Conservation (phyloP, 2,329 filamentous ascomycete species). For the Epichloe glyceriae region DNA sequence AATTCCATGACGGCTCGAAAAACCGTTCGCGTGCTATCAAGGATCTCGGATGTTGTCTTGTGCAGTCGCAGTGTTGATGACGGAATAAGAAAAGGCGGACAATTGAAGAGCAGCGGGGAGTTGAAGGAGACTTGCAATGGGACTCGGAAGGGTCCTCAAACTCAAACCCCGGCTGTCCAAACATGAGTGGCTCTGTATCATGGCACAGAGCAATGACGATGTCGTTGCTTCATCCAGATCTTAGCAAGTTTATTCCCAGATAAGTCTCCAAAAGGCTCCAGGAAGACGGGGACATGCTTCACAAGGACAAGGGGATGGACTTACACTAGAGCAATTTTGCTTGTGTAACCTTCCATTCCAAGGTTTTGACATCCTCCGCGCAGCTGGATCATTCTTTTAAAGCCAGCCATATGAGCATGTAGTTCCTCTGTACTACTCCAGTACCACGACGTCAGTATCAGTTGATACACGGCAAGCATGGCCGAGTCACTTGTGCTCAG, state of each 20-base stretch:
- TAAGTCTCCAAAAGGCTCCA: not conserved
- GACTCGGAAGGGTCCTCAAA: conserved; percentile 24
- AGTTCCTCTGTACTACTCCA: conserved; percentile 35
- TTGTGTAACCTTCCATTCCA: conserved; percentile 32
- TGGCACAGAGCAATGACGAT: conserved; percentile 34
- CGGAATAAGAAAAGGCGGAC: conserved; percentile 29
- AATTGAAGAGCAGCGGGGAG: conserved; percentile 31
- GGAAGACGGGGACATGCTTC: not conserved
- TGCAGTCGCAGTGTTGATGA: conserved; percentile 31
- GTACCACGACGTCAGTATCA: conserved; percentile 40
- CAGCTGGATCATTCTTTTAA: conserved; percentile 34
- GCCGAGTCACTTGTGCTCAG: conserved; percentile 30
- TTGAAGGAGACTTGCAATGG: conserved; percentile 32
- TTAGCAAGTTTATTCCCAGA: conserved; percentile 7
- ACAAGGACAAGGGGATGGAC: conserved; percentile 11
- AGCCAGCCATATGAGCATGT: conserved; percentile 31
- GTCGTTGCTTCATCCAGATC: conserved; percentile 26
- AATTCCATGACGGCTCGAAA: conserved; percentile 29
- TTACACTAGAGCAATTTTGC: conserved; percentile 36
- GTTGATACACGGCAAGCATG: conserved; percentile 34
- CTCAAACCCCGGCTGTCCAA: conserved; percentile 27
- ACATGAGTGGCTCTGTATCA: conserved; percentile 30
- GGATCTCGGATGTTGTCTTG: conserved; percentile 31
- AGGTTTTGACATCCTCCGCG: conserved; percentile 33
- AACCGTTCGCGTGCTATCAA: conserved; percentile 38